A percentile compares a stretch with the other conserved stretches of the same genome.
These are phyloP conservation scores for Phytophthora podocarpi DNA, from an alignment of 352 stramenopile genomes.

Conservation along the genomic window DNA sequence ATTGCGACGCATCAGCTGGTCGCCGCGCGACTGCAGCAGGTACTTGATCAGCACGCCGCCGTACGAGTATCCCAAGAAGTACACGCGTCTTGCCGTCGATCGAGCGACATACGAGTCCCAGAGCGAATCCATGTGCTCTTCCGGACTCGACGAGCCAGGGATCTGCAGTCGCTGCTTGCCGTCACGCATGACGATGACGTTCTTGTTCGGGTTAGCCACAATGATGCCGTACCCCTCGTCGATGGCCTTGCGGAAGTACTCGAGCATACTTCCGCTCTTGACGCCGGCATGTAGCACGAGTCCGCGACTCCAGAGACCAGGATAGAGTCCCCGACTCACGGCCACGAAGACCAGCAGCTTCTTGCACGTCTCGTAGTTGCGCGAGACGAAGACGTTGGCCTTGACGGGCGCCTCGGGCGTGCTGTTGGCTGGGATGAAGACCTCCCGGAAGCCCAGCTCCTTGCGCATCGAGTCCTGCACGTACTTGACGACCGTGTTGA, in stretches of 20 bases:
- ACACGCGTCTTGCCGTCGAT: constrained; percentile 68
- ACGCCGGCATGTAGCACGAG: constrained; percentile 87
- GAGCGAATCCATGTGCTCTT: constrained; percentile 90
- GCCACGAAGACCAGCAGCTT: constrained; percentile 89
- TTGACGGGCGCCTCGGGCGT: constrained; percentile 62
- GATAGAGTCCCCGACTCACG: constrained; percentile 79
- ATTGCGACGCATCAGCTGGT: constrained; percentile 87
- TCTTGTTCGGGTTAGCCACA: constrained; percentile 91
- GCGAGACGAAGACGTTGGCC: constrained; percentile 85
- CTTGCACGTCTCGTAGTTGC: constrained; percentile 79
- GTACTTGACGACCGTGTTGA: constrained; percentile 86
- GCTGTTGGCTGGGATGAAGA: constrained; percentile 71
- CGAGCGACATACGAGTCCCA: constrained; percentile 84
- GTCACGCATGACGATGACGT: constrained; percentile 83
- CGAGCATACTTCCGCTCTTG: constrained; percentile 87
- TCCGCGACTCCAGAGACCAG: constrained; percentile 85
- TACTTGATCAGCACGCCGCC: constrained; percentile 91
- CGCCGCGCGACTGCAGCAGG: constrained; percentile 82
- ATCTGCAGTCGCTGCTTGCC: constrained; percentile 86
- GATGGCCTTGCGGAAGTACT: constrained; percentile 89
- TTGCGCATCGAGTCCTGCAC: constrained; percentile 87
- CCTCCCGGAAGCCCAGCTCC: constrained; percentile 78
- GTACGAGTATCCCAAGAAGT: constrained; percentile 90
- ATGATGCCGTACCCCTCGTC: constrained; percentile 88
- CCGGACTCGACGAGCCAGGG: constrained; percentile 78